Percentiles rank a stretch among this genome's conserved stretches.
Evolutionary conservation across 139 green algal species (phyloP).

Genomic region (Chlorella sp.): DNA sequence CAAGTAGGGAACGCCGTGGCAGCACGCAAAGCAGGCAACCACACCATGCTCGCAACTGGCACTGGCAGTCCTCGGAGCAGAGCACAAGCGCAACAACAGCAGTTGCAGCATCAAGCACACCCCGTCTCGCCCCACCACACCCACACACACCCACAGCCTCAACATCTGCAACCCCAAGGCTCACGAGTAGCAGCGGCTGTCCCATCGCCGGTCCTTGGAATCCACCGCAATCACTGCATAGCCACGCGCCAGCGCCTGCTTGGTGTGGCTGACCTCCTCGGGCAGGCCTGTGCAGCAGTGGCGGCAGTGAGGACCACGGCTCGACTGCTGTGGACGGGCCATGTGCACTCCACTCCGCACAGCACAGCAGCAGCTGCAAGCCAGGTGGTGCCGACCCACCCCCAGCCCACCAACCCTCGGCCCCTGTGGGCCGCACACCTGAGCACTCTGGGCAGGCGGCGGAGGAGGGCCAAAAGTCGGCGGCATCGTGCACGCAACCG

Average conservation of each 20-base stretch:
- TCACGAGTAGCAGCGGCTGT: constrained; percentile 22
- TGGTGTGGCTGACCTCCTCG: constrained; percentile 30
- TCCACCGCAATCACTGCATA: constrained; percentile 19
- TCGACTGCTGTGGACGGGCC: too few relatives aligned
- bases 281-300: constrained; percentile 13
- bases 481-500: constrained; percentile 25
- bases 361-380: too few relatives aligned
- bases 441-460: constrained; percentile 16
- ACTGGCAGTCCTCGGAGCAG: too few relatives aligned
- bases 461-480: constrained; percentile 27
- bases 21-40: too few relatives aligned
- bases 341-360: too few relatives aligned
- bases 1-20: too few relatives aligned
- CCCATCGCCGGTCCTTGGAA: neutral
- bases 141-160: too few relatives aligned
- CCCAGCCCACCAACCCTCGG: neutral
- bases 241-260: constrained; percentile 28
- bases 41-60: too few relatives aligned
- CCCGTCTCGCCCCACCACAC: too few relatives aligned
- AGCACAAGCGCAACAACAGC: too few relatives aligned
- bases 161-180: neutral
- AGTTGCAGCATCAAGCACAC: too few relatives aligned
- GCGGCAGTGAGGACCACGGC: neutral
- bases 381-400: neutral
- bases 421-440: too few relatives aligned